Base-by-base conservation (phyloP, 1,284 basidiomycete species). In the Tilletia setariae region DNA sequence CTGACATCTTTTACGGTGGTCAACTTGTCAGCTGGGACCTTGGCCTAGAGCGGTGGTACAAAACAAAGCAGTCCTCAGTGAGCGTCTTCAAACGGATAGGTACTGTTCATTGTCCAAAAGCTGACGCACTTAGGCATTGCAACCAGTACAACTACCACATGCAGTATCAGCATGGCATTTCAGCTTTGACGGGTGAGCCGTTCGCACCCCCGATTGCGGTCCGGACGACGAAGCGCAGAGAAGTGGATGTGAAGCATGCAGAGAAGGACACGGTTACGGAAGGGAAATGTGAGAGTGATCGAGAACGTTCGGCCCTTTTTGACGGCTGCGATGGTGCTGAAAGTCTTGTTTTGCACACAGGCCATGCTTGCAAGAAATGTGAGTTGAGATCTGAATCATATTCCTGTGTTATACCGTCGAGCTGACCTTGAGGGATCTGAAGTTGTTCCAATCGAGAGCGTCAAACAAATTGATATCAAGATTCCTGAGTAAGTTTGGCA, bases 131-230 rank as follows among this genome's bases (percentile, higher is more conserved):
- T 1, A 21, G 3, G 2, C 23, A 23, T 53, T 19, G 3, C 21
- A 53, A 6, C 13, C 23, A 61, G 56, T 61, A 61, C 28, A 61
- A 61, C 56, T 61, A 61, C 28, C 56, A 61, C 56, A 61, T 61
- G 56, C 56, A 61, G 28, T 61, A 61, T 30, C 28, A 25, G 28
- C 56, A 61, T 30, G 56, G 56, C 21, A 40, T 61, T 16, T 32
- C 28, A 13, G 28, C 56, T n/a, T 9, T 40, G 30, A 61, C 56
- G 28, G 56, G 56, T 8, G 56, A 61, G 28, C 56, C 56, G 13
- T 61, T 61, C 56, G 56, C 56, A 2, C 56, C 56, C 2, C 56
- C 56, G 15, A 35, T 40, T 15, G 30, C 9, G 28, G 19, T 61
- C 28, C 56, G 56, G 13, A 61, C 28, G 28, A 30, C 21, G 28